Evolutionary conservation across 2,329 filamentous ascomycete species (phyloP).

Genomic region (Spiromastix sp.): DNA sequence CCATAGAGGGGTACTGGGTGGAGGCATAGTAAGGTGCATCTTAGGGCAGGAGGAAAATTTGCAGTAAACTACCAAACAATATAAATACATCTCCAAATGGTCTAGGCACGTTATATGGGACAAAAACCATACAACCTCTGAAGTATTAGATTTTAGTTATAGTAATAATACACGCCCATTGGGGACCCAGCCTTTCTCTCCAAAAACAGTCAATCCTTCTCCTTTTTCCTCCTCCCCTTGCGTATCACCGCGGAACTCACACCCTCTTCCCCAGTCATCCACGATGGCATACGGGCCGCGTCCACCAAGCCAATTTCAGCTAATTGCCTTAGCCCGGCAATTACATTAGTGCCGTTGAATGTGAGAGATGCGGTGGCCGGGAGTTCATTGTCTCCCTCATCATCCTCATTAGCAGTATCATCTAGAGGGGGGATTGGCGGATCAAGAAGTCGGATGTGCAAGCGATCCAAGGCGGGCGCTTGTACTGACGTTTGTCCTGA

Average conservation of each 20-base stretch:
- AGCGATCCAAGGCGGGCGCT: constrained; percentile 29
- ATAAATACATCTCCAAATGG: too few species aligned
- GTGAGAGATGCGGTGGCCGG: constrained; percentile 40
- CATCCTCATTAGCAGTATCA: constrained; percentile 5
- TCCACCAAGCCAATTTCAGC: constrained; percentile 65
- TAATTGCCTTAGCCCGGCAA: constrained; percentile 66
- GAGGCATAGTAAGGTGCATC: too few species aligned
- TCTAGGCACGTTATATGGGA: too few species aligned
- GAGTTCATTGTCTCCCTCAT: constrained; percentile 7
- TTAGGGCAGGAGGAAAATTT: too few species aligned
- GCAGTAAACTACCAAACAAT: too few species aligned
- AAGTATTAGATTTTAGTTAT: too few species aligned
- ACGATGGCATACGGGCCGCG: constrained; percentile 69
- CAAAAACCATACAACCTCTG: too few species aligned
- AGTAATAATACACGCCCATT: too few species aligned
- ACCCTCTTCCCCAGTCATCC: constrained; percentile 82
- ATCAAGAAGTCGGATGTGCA: constrained; percentile 42
- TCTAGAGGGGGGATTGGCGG: constrained; percentile 21
- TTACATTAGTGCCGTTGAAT: constrained; percentile 68
- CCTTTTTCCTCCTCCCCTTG: constrained; percentile 39
- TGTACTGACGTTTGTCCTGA: not conserved
- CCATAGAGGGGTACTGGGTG: too few species aligned
- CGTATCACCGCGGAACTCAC: constrained; percentile 63
- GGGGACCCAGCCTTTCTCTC: too few species aligned
- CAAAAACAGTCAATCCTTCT: not conserved